Evolutionary conservation across 2,329 filamentous ascomycete genomes (phyloP).

Genomic region (Amauroascus verrucosus): DNA sequence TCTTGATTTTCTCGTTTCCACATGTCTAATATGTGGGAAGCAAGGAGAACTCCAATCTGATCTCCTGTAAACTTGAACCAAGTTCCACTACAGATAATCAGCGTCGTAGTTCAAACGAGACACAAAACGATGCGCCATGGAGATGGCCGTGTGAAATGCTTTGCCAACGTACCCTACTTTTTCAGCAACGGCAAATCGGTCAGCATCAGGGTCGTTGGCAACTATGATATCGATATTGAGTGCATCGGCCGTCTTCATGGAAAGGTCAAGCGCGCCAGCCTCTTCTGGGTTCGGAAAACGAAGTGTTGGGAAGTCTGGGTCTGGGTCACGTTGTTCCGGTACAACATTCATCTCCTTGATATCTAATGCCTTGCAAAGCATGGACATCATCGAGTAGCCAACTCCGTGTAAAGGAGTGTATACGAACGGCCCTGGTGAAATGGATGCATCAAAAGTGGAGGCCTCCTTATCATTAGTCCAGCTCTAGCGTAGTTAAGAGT

Average conservation of each 20-base stretch:
- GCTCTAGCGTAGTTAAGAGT: neutral
- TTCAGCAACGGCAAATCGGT: conserved; percentile 53
- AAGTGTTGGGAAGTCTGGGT: conserved; percentile 55
- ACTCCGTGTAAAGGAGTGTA: conserved; percentile 36
- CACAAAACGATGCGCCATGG: neutral
- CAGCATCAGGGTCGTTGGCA: conserved; percentile 56
- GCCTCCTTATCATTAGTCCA: conserved; percentile 19
- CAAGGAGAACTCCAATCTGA: conserved; percentile 52
- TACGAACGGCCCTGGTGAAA: conserved; percentile 29
- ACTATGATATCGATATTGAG: conserved; percentile 44
- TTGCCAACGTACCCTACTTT: conserved; percentile 37
- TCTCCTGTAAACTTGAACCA: conserved; percentile 58
- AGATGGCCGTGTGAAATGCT: neutral
- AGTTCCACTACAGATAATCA: conserved; percentile 29
- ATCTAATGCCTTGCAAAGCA: conserved; percentile 26
- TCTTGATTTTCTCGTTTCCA: conserved; percentile 23
- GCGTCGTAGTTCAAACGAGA: neutral
- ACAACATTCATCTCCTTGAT: conserved; percentile 30
- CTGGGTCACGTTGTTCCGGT: conserved; percentile 44
- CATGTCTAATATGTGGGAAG: conserved; percentile 46
- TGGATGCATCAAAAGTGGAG: conserved; percentile 26
- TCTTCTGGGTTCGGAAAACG: conserved; percentile 58
- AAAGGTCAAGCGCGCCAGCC: conserved; percentile 50
- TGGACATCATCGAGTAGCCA: conserved; percentile 29
- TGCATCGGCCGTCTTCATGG: conserved; percentile 46